phyloP scores from a whole-genome alignment of 768 basidiomycete genomes.

The Dendrothele bispora region DNA sequence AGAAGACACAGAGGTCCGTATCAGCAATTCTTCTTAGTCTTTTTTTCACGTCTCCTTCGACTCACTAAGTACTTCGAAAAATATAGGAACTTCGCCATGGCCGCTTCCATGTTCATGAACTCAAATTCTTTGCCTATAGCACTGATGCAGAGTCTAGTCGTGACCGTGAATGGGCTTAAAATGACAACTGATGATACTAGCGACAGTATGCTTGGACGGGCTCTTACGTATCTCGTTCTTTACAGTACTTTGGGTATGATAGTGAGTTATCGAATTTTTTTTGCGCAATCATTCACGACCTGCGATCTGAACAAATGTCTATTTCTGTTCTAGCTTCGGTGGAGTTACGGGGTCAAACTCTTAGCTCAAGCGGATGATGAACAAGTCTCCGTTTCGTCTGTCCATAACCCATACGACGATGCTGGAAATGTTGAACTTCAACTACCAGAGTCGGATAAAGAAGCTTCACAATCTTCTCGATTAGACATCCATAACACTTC shows the following conservation, averaged over 20 bases:
- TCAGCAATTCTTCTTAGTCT: too few relatives aligned
- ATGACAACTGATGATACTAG: conserved; percentile 80
- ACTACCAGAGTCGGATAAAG: too few relatives aligned
- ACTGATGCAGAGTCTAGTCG: conserved; percentile 87
- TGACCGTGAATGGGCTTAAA: conserved; percentile 77
- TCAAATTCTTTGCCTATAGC: conserved; percentile 95
- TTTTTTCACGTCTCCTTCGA: too few relatives aligned
- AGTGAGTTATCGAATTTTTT: conserved; percentile 43
- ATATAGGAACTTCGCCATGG: conserved; percentile 71
- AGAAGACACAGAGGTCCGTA: conserved; percentile 70
- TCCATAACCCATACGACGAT: too few relatives aligned
- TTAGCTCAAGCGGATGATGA: conserved; percentile 68
- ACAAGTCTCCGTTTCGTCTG: too few relatives aligned
- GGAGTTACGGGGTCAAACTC: conserved; percentile 87
- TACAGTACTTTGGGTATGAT: conserved; percentile 96
- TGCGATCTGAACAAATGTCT: too few relatives aligned
- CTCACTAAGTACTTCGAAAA: background rate
- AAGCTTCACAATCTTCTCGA: too few relatives aligned
- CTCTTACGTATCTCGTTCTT: conserved; percentile 84
- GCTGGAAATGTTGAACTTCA: too few relatives aligned
- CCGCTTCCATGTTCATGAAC: conserved; percentile 89
- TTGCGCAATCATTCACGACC: background rate
- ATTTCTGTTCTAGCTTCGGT: conserved; percentile 64
- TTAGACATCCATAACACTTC: conserved; percentile 70
- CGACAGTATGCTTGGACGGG: conserved; percentile 88